A percentile compares a stretch with the other conserved stretches of the same genome.
phyloP scores from a whole-genome alignment of 352 stramenopile species.

The Phytophthora pinifolia region DNA sequence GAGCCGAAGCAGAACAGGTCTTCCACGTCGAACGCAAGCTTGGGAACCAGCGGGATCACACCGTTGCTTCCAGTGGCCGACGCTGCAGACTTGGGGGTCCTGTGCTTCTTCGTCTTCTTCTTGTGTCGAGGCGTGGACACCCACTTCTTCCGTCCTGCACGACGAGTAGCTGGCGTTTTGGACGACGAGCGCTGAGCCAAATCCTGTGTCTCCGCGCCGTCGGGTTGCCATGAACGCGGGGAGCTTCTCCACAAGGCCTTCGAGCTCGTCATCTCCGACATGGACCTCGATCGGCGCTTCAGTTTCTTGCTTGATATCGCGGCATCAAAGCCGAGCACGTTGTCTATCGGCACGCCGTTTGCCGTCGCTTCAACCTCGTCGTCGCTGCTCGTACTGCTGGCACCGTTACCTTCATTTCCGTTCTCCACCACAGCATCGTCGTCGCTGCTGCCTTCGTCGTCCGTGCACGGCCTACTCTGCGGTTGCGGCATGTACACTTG shows the following conservation, averaged over 20 bases:
- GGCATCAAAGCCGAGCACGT: constrained; percentile 36
- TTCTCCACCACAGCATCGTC: constrained; percentile 31
- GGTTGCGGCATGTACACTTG: constrained; percentile 40
- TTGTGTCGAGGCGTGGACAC: constrained; percentile 16
- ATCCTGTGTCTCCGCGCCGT: constrained; percentile 12
- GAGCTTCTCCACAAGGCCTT: constrained; percentile 23
- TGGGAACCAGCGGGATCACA: constrained; percentile 40
- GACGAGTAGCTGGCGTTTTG: constrained; percentile 9
- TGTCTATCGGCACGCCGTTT: constrained; percentile 14
- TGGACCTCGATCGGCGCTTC: constrained; percentile 42
- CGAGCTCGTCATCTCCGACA: constrained; percentile 38
- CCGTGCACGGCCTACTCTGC: constrained; percentile 28
- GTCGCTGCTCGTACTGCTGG: constrained; percentile 19
- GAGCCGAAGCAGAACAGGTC: constrained; percentile 91
- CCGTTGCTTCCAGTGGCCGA: constrained; percentile 6
- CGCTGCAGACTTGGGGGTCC: constrained; percentile 13
- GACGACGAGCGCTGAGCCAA: constrained; percentile 4
- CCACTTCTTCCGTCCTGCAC: constrained; percentile 15
- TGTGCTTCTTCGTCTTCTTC: constrained; percentile 29
- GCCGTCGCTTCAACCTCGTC: constrained; percentile 9
- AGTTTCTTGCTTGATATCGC: constrained; percentile 27
- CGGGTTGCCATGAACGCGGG: constrained; percentile 4
- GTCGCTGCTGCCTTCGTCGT: constrained; percentile 38
- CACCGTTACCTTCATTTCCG: constrained; percentile 16
- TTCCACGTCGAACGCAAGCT: constrained; percentile 78